Evolutionary conservation across 1,139 yeast species (phyloP), one percentile per base, ranked within the genome.

Genomic region (Hansenula anomala): DNA sequence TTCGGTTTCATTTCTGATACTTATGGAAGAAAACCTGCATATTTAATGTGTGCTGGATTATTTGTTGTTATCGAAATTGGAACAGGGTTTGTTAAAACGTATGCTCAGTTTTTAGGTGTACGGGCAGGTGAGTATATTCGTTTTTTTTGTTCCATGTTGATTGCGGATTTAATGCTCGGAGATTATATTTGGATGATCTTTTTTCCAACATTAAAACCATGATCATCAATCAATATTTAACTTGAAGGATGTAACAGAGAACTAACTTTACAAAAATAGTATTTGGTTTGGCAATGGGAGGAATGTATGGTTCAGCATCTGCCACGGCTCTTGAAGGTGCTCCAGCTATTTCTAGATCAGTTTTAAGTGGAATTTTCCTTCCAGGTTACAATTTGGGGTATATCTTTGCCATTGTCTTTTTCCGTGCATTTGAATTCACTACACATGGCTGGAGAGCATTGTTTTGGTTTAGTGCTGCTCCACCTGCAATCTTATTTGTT

Each of bases 391-490:
- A 60, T 34, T 51, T 69, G 20, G 75, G 75, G 16, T 68, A 65
- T 41, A 51, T 69, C 33, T 54, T 70, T 20, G 73, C 71, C 0
- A 67, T 65, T 15, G 56, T 67, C 17, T 69, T 70, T 51, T 63
- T 56, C 46, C 53, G 73, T 44, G 72, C 69, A 1, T 63, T 67
- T 42, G 54, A 52, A 38, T 49, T 51, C 37, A 48, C 62, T 11
- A 44, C 49, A 18, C 61, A 59, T 34, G 60, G 63, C 2, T 75
- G 80, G 80, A 64, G 76, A 56, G 59, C 76, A 2, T 57, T 74
- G 34, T 73, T 73, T 52, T 75, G 78, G 78, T 75, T 75, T 47
- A 60, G 71, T 30, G 68, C 79, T 16, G 77, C 75, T 4, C 65
- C 70, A 11, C 71, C 75, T 2, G 55, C 61, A 19, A 39, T 69